Percentiles rank a stretch among this genome's conserved stretches.
These are phyloP conservation scores for Arctium minus DNA, from an alignment of 129 eudicot species.

Conservation along the genomic window DNA sequence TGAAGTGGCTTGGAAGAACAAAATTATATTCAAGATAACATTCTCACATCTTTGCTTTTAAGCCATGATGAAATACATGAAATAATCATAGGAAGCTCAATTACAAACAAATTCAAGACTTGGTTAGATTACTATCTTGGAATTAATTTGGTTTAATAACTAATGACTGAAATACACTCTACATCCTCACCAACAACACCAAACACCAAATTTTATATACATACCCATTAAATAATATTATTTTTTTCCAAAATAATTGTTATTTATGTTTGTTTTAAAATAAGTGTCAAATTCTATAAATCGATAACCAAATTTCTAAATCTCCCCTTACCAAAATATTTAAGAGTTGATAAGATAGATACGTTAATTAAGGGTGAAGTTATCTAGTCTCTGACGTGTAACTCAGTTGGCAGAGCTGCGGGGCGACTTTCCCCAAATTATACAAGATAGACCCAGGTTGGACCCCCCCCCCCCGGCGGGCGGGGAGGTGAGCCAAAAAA, in stretches of 20 bases:
- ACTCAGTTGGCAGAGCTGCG: no score
- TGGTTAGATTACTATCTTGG: constrained; percentile 15
- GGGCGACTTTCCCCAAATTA: no score
- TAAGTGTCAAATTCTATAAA: no score
- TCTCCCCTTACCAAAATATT: no score
- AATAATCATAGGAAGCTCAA: constrained; percentile 3
- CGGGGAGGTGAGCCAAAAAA: no score
- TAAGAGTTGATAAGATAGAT: no score
- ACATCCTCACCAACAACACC: constrained; percentile 42
- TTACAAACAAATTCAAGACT: constrained; percentile 11
- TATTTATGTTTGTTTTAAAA: no score
- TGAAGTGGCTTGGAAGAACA: constrained; percentile 82
- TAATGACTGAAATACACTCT: constrained; percentile 20
- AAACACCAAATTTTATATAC: constrained; percentile 23
- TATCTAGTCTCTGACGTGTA: no score
- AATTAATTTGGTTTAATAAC: constrained; percentile 15
- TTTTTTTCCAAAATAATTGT: no score
- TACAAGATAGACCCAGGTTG: no score
- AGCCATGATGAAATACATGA: constrained; percentile 37
- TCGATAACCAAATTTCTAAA: no score
- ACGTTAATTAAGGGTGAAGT: not conserved
- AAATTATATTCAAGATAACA: constrained; percentile 24
- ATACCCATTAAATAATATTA: not conserved
- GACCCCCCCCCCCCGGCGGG: no score
- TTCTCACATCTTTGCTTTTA: constrained; percentile 61